Percentiles rank a stretch among this genome's conserved stretches.
Conservation (phyloP, 371 early-diverging fungal genomes). For the Globomyces sp. region DNA sequence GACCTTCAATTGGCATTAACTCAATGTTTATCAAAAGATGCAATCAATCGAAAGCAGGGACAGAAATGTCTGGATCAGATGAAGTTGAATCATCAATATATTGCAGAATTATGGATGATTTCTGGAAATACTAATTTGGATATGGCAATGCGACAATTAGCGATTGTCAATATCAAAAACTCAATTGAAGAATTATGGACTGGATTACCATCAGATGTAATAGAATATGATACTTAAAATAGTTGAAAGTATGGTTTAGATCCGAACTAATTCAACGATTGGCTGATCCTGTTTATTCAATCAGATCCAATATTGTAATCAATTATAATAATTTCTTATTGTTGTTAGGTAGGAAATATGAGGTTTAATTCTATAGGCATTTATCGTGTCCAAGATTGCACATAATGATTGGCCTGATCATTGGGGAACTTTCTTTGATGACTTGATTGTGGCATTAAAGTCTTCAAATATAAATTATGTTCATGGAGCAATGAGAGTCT, state of each 20-base stretch:
- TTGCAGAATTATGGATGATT: no score
- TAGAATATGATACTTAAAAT: background rate
- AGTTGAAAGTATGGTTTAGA: slow-evolving; percentile 50
- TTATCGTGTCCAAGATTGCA: slow-evolving; percentile 83
- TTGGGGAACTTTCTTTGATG: slow-evolving; percentile 89
- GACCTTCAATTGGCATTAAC: no score
- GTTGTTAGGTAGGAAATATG: slow-evolving; percentile 28
- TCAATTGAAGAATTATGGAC: slow-evolving; percentile 52
- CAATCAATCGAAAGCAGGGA: no score
- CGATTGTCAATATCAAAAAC: slow-evolving; percentile 74
- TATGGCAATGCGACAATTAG: slow-evolving; percentile 43
- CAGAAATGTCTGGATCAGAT: no score
- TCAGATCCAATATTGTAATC: slow-evolving; percentile 33
- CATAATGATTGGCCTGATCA: slow-evolving; percentile 91
- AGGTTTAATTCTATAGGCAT: slow-evolving; percentile 56
- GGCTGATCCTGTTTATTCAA: slow-evolving; percentile 55
- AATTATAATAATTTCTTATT: slow-evolving; percentile 9
- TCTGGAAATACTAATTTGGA: no score
- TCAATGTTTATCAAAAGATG: no score
- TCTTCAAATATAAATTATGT: slow-evolving; percentile 68
- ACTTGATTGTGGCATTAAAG: slow-evolving; percentile 67
- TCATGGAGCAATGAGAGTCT: slow-evolving; percentile 85
- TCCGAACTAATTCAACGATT: slow-evolving; percentile 57
- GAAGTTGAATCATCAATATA: no score
- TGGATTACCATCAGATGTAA: no score